These are phyloP conservation scores for Helianthus annuus DNA, from an alignment of 129 eudicot species.

Conservation along the genomic window HanXRQr2.0-SUNRISE NC_035438.2:7438045-7438544, in stretches of 20 bases:
- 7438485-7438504: constrained; percentile 32
- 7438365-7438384: constrained; percentile 24
- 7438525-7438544: constrained; percentile 15
- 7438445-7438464: constrained; percentile 19
- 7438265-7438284: constrained; percentile 37
- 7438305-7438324: constrained; percentile 36
- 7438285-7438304: constrained; percentile 35
- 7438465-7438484: constrained; percentile 29
- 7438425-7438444: background rate
- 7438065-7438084: constrained; percentile 16
- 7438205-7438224: constrained; percentile 2
- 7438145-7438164: constrained; percentile 23
- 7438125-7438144: constrained; percentile 1
- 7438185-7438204: constrained; percentile 20
- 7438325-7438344: constrained; percentile 36
- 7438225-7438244: background rate
- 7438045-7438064: background rate
- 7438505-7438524: constrained; percentile 31
- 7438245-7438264: constrained; percentile 36
- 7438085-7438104: constrained; percentile 11
- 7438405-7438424: background rate
- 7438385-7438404: background rate
- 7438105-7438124: constrained; percentile 25
- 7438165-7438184: constrained; percentile 2
- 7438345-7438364: constrained; percentile 29